Evolutionary conservation across 768 basidiomycete species (phyloP).

Genomic region (Phylloporus rhodoxanthus): DNA sequence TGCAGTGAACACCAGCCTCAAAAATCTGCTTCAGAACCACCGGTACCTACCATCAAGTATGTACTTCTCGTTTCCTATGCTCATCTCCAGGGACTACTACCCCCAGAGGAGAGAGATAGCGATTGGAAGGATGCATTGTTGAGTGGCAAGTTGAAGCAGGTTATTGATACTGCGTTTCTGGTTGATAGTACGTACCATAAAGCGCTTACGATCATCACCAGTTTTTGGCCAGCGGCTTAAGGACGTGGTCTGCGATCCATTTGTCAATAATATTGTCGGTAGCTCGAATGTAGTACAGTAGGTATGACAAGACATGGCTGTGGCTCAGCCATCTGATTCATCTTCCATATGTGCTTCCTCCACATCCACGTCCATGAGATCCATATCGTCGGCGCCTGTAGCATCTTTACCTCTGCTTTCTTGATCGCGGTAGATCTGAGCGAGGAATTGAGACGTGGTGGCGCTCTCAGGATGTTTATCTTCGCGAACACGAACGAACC

Average conservation of each 20-base stretch:
- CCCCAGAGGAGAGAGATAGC: constrained; percentile 25
- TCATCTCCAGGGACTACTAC: constrained; percentile 28
- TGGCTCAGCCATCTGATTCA: constrained; percentile 22
- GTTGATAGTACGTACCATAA: constrained; percentile 22
- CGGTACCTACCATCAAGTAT: constrained; percentile 31
- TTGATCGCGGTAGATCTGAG: constrained; percentile 62
- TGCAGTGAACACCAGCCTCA: constrained; percentile 10
- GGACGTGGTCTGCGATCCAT: background rate
- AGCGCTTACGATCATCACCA: constrained; percentile 17
- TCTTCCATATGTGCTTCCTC: constrained; percentile 26
- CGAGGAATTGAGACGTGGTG: constrained; percentile 65
- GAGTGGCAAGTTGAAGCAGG: constrained; percentile 20
- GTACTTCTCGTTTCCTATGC: constrained; percentile 36
- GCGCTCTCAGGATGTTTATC: constrained; percentile 74
- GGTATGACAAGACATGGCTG: background rate
- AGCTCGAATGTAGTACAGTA: background rate
- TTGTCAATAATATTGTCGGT: background rate
- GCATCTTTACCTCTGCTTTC: constrained; percentile 33
- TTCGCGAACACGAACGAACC: constrained; percentile 68
- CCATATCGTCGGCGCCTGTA: constrained; percentile 49
- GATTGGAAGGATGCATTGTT: constrained; percentile 31
- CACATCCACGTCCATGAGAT: constrained; percentile 51
- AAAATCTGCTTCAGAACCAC: constrained; percentile 1
- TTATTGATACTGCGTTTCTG: constrained; percentile 27
- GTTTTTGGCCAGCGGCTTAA: constrained; percentile 13